Conservation (phyloP, 2,329 filamentous ascomycete species). For the Aspergillus fijiensis region DNA sequence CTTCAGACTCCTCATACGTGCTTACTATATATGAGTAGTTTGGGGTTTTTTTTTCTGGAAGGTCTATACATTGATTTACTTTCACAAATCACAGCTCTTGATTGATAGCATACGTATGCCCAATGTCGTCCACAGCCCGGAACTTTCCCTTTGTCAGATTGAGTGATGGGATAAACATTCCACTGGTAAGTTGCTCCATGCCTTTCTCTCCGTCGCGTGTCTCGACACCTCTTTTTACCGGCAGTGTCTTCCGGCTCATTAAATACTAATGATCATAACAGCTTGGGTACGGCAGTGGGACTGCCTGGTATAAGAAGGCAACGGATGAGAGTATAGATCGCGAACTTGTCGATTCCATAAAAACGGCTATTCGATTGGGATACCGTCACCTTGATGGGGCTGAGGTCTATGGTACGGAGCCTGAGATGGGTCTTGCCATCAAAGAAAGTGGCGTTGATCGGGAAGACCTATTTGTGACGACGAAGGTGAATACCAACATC, state of each 20-base stretch:
- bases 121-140: background rate
- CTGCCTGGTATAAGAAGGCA: conserved; percentile 61
- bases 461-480: conserved; percentile 54
- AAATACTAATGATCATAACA: conserved; percentile 26
- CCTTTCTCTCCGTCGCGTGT: background rate
- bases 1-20: background rate
- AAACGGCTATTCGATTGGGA: conserved; percentile 58
- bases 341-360: conserved; percentile 55
- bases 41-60: too few species aligned
- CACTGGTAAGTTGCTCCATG: conserved; percentile 46
- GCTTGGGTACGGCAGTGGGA: conserved; percentile 64
- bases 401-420: conserved; percentile 54
- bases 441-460: conserved; percentile 47
- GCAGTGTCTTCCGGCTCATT: background rate
- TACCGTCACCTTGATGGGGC: conserved; percentile 65
- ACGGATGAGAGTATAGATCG: conserved; percentile 52
- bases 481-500: conserved; percentile 57
- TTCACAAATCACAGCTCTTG: background rate
- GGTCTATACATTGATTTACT: too few species aligned
- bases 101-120: background rate
- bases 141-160: conserved; percentile 45
- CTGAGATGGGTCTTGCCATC: conserved; percentile 51
- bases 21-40: background rate
- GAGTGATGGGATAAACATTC: conserved; percentile 57
- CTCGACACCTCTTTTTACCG: background rate